These are phyloP conservation scores for Lyophyllum decastes DNA, from an alignment of 768 basidiomycete genomes.

Conservation along the genomic window DNA sequence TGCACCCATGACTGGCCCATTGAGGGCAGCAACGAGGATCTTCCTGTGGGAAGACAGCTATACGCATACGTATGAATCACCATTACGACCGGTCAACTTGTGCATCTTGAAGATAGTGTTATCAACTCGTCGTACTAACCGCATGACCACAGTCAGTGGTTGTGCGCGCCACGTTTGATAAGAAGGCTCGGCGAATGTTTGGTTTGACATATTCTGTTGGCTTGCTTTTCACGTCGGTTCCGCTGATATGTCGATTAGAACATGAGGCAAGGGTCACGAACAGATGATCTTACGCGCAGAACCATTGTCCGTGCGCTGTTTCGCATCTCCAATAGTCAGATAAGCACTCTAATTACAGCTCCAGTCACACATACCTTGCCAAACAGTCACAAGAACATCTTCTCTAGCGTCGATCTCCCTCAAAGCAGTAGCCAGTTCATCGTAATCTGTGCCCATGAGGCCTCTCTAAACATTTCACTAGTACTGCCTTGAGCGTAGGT, in stretches of 20 bases:
- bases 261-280: not conserved
- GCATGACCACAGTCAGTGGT: conserved; percentile 66
- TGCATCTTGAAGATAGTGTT: not conserved
- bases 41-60: conserved; percentile 73
- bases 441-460: conserved; percentile 54
- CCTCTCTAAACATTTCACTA: not conserved
- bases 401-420: conserved; percentile 58
- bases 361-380: conserved; percentile 52
- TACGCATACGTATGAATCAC: not conserved
- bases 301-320: conserved; percentile 68
- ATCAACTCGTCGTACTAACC: conserved; percentile 35
- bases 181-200: conserved; percentile 48
- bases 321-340: not conserved
- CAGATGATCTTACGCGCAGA: conserved; percentile 61
- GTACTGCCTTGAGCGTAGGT: not conserved
- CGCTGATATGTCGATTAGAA: conserved; percentile 35
- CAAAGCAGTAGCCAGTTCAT: conserved; percentile 56
- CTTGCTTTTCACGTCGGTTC: conserved; percentile 54
- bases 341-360: not conserved
- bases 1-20: conserved; percentile 77
- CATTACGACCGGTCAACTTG: not conserved
- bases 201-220: conserved; percentile 15
- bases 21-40: conserved; percentile 68
- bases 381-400: conserved; percentile 65
- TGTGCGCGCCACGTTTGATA: conserved; percentile 44